Evolutionary conservation across 1,284 basidiomycete species (phyloP).

Genomic region (Rhodotorula sp.): DNA sequence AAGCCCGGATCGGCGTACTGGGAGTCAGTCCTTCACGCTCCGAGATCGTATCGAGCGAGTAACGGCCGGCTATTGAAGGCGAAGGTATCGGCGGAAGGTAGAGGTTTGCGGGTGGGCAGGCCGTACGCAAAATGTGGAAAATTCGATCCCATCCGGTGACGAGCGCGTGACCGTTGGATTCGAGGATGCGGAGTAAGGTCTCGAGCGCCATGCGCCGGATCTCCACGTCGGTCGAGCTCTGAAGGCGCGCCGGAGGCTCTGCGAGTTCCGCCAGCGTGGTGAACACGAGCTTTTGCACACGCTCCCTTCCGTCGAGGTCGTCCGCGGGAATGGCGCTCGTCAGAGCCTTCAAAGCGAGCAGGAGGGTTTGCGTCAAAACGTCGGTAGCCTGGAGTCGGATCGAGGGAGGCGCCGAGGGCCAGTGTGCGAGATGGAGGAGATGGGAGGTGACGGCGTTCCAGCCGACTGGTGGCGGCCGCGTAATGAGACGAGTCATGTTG

Average conservation of each 20-base stretch:
- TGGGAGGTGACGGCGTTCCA: constrained; percentile 80
- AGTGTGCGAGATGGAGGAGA: constrained; percentile 69
- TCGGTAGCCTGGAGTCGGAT: constrained; percentile 85
- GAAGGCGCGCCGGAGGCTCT: constrained; percentile 54
- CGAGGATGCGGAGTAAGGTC: constrained; percentile 81
- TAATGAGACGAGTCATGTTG: constrained; percentile 82
- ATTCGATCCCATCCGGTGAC: constrained; percentile 84
- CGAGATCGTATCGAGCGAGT: constrained; percentile 30
- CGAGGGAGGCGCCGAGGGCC: constrained; percentile 64
- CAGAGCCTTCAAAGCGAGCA: constrained; percentile 62
- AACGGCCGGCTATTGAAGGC: constrained; percentile 45
- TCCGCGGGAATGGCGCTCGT: constrained; percentile 8
- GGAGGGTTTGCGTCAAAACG: constrained; percentile 75
- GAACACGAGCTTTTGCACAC: constrained; percentile 76
- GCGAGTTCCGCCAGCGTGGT: constrained; percentile 78
- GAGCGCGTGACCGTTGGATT: constrained; percentile 85
- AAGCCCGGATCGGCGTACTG: constrained; percentile 14
- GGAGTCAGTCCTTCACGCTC: constrained; percentile 18
- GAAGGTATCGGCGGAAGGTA: constrained; percentile 64
- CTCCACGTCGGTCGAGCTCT: constrained; percentile 56
- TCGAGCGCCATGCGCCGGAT: constrained; percentile 82
- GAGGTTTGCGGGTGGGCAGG: constrained; percentile 66
- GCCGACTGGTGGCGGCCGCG: constrained; percentile 71
- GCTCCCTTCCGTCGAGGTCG: constrained; percentile 55
- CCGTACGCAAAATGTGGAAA: constrained; percentile 78